phyloP scores from a whole-genome alignment of 257 asterid genomes.

The Echium plantagineum region DNA sequence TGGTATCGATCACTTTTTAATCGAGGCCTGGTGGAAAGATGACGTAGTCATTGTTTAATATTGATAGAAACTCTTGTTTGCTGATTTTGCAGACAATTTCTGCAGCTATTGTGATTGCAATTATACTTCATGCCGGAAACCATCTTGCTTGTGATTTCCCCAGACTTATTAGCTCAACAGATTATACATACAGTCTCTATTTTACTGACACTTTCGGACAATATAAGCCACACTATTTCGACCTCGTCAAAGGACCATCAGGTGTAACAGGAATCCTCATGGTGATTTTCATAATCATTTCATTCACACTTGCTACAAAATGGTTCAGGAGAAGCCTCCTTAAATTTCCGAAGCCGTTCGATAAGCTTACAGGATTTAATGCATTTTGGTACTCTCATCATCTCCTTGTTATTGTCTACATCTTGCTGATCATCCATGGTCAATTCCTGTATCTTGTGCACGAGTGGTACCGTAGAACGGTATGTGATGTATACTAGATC shows the following conservation, averaged over 20 bases:
- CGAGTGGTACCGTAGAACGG: slow-evolving; percentile 77
- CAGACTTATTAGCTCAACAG: slow-evolving; percentile 44
- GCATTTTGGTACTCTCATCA: slow-evolving; percentile 98
- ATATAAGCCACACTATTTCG: slow-evolving; percentile 42
- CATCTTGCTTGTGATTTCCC: slow-evolving; percentile 97
- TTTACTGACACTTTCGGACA: slow-evolving; percentile 45
- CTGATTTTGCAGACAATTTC: slow-evolving; percentile 58
- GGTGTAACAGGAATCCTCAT: slow-evolving; percentile 83
- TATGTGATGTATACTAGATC: slow-evolving; percentile 9
- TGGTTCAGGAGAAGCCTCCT: slow-evolving; percentile 84
- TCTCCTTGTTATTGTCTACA: slow-evolving; percentile 63
- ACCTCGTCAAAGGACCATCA: slow-evolving; percentile 55
- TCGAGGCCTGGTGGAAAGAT: no score
- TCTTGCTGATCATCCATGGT: slow-evolving; percentile 70
- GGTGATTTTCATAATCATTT: slow-evolving; percentile 62
- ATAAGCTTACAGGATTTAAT: slow-evolving; percentile 88
- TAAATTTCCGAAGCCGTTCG: slow-evolving; percentile 78
- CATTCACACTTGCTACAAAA: slow-evolving; percentile 74
- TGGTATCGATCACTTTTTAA: no score
- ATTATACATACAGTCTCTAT: slow-evolving; percentile 21
- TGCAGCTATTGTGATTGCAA: slow-evolving; percentile 70
- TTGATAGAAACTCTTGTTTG: not conserved
- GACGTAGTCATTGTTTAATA: no score
- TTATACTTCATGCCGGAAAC: slow-evolving; percentile 93
- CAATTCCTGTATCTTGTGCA: slow-evolving; percentile 66